Evolutionary conservation across 176 grass and related monocot genomes (phyloP), one percentile per base, ranked within the genome.

Genomic region (Paspalum notatum): DNA sequence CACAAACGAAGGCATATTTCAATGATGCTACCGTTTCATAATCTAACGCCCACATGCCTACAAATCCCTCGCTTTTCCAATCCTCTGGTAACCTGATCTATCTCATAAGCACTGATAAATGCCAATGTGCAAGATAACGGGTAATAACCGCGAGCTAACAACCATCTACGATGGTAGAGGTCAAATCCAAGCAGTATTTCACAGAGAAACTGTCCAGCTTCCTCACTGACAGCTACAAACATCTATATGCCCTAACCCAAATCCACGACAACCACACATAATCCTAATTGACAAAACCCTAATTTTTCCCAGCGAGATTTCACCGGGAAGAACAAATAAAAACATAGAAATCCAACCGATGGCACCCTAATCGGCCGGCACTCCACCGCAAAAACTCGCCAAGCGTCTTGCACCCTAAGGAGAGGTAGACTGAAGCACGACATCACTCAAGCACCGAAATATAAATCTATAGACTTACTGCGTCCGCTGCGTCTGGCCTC

Each of bases 391-490:
- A 71, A 44, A 53, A 48, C 16, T 47, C 9, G 13, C 51, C 39
- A 32, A 11, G 13, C 2, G 26, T 61, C 58, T 60, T 40, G 18
- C 50, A 17, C 24, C 39, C 55, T 9, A 6, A 20, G 15, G 32
- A 10, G 37, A 6, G 39, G n/a, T 12, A 45, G 59, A 10, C 57
- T 11, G 4, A 26, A 57, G 22, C 66, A 40, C 17, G 66, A 75
- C 68, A 20, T 53, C n/a, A n/a, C n/a, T n/a, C 21, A 21, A 40
- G n/a, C 2, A 85, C 25, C 13, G 37, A 57, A 85, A 77, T 6
- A 66, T 37, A 69, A 6, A 15, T 10, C 58, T 46, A 71, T 9
- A 49, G 42, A 81, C 88, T 56, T 74, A 90, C 88, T 62, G 83
- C 2, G 88, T 90, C 24, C 74, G 32, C 32, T 32, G 32, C 3